A percentile compares a stretch with the other conserved stretches of the same genome.
phyloP scores from a whole-genome alignment of 495 filamentous ascomycete genomes.

The Astrothelium macrocarpum region DNA sequence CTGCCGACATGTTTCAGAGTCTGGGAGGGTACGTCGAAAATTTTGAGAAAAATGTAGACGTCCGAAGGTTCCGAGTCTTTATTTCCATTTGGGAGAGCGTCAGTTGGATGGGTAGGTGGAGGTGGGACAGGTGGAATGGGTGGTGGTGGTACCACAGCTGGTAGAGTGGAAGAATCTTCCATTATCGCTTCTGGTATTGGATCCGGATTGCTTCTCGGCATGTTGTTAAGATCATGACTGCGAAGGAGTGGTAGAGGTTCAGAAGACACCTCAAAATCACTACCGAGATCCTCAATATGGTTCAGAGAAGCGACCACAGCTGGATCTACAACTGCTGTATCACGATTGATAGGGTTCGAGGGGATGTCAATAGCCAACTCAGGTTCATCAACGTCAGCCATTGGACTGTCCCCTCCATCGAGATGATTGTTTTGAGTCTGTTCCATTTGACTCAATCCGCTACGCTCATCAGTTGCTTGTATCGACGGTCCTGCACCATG shows the following conservation, averaged over 20 bases:
- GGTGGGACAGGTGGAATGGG: not conserved
- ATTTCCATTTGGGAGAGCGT: not conserved
- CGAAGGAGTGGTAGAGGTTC: not conserved
- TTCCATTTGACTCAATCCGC: not conserved
- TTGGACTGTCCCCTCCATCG: not conserved
- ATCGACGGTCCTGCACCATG: not conserved
- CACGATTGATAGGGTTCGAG: not conserved
- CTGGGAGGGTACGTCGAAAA: slow-evolving; percentile 22
- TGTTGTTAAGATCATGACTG: not conserved
- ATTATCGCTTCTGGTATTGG: not conserved
- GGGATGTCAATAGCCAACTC: not conserved
- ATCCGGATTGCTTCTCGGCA: too few relatives aligned
- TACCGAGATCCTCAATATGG: not conserved
- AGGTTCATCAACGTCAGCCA: not conserved
- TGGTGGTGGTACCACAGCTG: not conserved
- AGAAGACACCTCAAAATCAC: not conserved
- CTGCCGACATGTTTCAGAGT: slow-evolving; percentile 11
- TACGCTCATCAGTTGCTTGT: not conserved
- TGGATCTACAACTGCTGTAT: not conserved
- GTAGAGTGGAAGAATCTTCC: not conserved
- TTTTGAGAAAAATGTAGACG: slow-evolving; percentile 30
- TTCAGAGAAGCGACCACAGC: not conserved
- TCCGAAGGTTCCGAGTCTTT: too few relatives aligned
- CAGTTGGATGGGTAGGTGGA: not conserved
- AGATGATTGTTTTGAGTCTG: not conserved